Conservation (phyloP, 164 flowering plant genomes). For the Dillenia suffruticosa region DNA sequence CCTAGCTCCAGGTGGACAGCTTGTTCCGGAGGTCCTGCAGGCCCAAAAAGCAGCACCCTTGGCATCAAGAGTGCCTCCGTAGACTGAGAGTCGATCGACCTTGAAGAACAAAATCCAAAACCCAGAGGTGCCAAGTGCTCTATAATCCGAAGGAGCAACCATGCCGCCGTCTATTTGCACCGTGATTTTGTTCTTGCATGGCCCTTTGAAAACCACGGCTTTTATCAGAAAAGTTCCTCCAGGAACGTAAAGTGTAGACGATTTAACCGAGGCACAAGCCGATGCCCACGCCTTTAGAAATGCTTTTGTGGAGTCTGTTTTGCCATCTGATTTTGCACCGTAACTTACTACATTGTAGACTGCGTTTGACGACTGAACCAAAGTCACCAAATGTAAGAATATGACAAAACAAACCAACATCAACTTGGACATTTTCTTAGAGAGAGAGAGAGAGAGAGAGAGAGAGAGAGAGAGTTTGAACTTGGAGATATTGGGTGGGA, state of each 20-base stretch:
- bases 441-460: no score
- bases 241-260: constrained; percentile 17
- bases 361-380: constrained; percentile 4
- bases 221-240: constrained; percentile 7
- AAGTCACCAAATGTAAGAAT: no score
- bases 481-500: no score
- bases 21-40: constrained; percentile 9
- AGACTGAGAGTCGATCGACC: constrained; percentile 11
- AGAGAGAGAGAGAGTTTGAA: no score
- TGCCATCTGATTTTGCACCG: constrained; percentile 27
- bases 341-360: constrained; percentile 18
- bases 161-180: constrained; percentile 7
- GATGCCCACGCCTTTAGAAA: constrained; percentile 23
- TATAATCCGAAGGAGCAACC: constrained; percentile 7
- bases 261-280: constrained; percentile 17
- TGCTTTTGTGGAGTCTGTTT: constrained; percentile 22
- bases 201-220: constrained; percentile 4
- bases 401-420: no score
- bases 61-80: constrained; percentile 25
- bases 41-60: constrained; percentile 17
- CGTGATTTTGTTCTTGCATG: constrained; percentile 8
- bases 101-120: constrained; percentile 16
- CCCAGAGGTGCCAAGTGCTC: constrained; percentile 4
- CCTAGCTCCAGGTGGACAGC: constrained; percentile 22
- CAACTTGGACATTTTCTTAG: no score